A percentile compares a stretch with the other conserved stretches of the same genome.
Conservation (phyloP, 805 yeast genomes). For the Ogataea methanolica region DNA sequence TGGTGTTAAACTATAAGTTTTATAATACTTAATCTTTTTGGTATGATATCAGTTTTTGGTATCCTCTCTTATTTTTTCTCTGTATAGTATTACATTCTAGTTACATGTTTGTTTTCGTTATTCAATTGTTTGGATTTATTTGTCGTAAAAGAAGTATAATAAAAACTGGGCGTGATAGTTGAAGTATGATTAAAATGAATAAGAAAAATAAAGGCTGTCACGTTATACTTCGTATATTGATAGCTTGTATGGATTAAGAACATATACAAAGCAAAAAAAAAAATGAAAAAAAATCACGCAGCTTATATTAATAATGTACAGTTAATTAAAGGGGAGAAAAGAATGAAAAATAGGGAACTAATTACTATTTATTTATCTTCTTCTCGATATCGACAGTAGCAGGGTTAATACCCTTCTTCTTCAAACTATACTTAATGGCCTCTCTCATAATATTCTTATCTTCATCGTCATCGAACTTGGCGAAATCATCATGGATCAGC, state of each 20-base stretch:
- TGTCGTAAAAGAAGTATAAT: too few species aligned
- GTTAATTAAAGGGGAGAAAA: not conserved
- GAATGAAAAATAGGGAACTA: not conserved
- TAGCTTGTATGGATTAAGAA: too few species aligned
- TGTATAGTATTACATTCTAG: not conserved
- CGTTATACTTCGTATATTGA: too few species aligned
- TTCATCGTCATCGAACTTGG: conserved; percentile 70
- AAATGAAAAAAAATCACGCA: not conserved
- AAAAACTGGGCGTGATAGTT: too few species aligned
- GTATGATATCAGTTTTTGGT: not conserved
- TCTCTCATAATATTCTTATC: conserved; percentile 70
- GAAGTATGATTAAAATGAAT: not conserved
- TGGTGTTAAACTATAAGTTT: conserved; percentile 19
- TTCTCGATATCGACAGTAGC: conserved; percentile 32
- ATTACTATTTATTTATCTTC: conserved; percentile 14
- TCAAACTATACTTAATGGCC: conserved; percentile 58
- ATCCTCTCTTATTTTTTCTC: not conserved
- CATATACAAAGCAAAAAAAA: too few species aligned
- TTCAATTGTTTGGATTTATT: too few species aligned
- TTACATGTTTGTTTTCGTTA: too few species aligned
- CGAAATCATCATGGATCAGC: conserved; percentile 80
- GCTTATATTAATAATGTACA: conserved; percentile 2
- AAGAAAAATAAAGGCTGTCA: not conserved
- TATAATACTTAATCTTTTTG: conserved; percentile 5
- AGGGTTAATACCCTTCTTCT: conserved; percentile 72